Conservation (phyloP, 208 protist species). For the Leptomonas pyrrhocoris region DNA sequence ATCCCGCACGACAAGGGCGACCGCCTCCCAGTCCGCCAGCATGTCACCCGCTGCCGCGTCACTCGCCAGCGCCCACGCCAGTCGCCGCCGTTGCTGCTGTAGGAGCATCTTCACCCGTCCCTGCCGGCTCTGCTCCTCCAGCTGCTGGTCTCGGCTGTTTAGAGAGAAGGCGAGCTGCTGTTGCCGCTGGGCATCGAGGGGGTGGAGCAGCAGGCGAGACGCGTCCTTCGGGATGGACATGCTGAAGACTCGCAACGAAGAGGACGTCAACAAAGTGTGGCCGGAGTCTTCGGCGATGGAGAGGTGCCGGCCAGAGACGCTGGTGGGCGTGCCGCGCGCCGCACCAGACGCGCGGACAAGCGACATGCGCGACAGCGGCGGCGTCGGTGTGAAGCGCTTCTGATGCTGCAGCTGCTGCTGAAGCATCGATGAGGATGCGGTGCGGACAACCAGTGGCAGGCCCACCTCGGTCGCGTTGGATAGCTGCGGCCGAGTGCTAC, state of each 20-base stretch:
- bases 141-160: conserved; percentile 33
- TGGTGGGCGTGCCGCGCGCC: neutral
- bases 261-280: neutral
- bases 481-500: neutral
- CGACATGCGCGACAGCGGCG: neutral
- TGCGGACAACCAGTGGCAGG: neutral
- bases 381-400: neutral
- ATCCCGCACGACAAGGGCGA: conserved; percentile 64
- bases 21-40: conserved; percentile 47
- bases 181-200: conserved; percentile 53
- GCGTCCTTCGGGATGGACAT: conserved; percentile 46
- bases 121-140: conserved; percentile 52
- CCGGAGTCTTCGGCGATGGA: neutral
- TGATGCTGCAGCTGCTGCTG: neutral
- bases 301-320: neutral
- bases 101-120: conserved; percentile 46
- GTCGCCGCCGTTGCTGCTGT: conserved; percentile 54
- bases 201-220: conserved; percentile 43
- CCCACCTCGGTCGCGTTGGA: neutral
- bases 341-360: neutral
- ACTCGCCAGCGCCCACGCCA: conserved; percentile 48
- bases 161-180: conserved; percentile 35
- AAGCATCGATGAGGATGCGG: neutral
- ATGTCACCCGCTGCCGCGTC: conserved; percentile 40
- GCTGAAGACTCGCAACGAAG: conserved; percentile 10